A percentile compares a stretch with the other conserved stretches of the same genome.
Evolutionary conservation across 225 moss, liverwort and hornwort species (phyloP).

Genomic region (Neckera pumila): DNA sequence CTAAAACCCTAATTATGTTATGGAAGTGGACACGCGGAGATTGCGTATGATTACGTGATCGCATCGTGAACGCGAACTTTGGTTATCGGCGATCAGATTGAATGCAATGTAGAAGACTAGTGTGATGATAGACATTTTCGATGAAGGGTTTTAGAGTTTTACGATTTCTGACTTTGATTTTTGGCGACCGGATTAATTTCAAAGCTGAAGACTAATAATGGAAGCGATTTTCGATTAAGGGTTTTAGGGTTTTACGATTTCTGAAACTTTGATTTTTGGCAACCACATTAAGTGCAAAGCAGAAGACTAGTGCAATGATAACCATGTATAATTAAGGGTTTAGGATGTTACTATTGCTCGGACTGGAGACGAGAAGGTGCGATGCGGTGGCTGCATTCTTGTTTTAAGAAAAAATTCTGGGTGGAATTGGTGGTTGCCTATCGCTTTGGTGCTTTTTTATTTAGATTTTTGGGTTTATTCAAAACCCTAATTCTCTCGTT

Average conservation of each 20-base stretch:
- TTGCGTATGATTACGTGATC: not conserved
- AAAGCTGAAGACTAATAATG: not conserved
- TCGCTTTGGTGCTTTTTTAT: not conserved
- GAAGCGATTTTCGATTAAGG: not conserved
- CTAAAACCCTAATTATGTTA: not conserved
- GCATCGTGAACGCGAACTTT: not conserved
- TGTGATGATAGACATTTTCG: not conserved
- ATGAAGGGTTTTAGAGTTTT: not conserved
- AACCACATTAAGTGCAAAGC: not conserved
- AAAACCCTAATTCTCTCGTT: not conserved
- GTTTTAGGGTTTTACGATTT: slow-evolving; percentile 2
- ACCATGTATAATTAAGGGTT: not conserved
- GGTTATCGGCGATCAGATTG: not conserved
- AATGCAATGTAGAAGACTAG: not conserved
- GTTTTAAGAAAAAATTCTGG: not conserved
- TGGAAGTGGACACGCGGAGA: not conserved
- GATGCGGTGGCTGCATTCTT: not conserved
- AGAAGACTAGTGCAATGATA: not conserved
- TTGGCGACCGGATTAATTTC: not conserved
- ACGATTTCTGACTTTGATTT: not conserved
- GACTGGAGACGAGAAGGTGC: slow-evolving; percentile 49
- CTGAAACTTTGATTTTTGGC: not conserved
- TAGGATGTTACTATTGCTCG: slow-evolving; percentile 24
- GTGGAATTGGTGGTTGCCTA: not conserved
- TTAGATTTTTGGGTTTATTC: not conserved